phyloP scores from a whole-genome alignment of 2,329 filamentous ascomycete species.

The Drechslerella dactyloides region DNA sequence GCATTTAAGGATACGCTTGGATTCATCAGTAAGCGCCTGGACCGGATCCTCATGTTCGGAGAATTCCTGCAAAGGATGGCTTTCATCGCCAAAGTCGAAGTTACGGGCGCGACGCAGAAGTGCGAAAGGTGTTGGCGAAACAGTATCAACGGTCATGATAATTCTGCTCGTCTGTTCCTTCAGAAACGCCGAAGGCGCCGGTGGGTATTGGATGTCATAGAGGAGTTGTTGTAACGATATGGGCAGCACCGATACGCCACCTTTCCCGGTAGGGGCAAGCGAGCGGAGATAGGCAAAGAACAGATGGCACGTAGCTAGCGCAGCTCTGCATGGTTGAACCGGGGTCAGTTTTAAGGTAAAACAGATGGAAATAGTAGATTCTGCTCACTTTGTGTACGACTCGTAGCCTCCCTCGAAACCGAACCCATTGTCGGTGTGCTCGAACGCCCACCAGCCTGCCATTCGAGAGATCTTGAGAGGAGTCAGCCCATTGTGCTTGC shows the following conservation, averaged over 20 bases:
- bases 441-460: constrained; percentile 98
- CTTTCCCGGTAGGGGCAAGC: constrained; percentile 75
- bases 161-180: constrained; percentile 84
- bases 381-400: constrained; percentile 76
- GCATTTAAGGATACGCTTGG: constrained; percentile 83
- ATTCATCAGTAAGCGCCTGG: constrained; percentile 88
- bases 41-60: constrained; percentile 89
- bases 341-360: constrained; percentile 33
- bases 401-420: constrained; percentile 96
- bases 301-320: constrained; percentile 92
- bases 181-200: constrained; percentile 75
- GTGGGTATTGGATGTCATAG: constrained; percentile 92
- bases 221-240: constrained; percentile 89
- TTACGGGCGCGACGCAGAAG: constrained; percentile 88
- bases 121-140: constrained; percentile 92
- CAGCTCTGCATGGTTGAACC: constrained; percentile 67
- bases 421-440: constrained; percentile 81
- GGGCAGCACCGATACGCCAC: constrained; percentile 82
- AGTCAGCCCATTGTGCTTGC: constrained; percentile 89
- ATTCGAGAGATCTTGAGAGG: constrained; percentile 92
- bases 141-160: constrained; percentile 93
- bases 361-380: constrained; percentile 16
- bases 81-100: constrained; percentile 92
- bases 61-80: constrained; percentile 81
- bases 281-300: constrained; percentile 98